Evolutionary conservation across 2,329 filamentous ascomycete species (phyloP).

Genomic region (Monosporascus sp.): DNA sequence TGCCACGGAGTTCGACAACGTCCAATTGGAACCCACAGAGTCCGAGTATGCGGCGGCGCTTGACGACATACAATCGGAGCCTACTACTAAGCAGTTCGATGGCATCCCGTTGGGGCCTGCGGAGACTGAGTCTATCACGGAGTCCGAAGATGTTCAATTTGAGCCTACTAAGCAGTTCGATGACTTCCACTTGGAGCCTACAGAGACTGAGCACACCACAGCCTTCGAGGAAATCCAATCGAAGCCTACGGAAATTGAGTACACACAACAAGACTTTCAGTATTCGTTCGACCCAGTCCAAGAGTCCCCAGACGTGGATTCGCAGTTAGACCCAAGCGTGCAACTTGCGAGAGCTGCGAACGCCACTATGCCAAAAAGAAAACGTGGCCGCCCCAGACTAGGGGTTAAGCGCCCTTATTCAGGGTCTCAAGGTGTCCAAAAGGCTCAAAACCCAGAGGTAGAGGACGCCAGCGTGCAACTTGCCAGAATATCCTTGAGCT

Average conservation of each 20-base stretch:
- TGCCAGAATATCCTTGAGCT: constrained; percentile 20
- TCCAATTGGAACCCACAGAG: background rate
- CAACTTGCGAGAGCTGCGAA: constrained; percentile 21
- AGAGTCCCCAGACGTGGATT: constrained; percentile 6
- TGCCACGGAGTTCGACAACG: background rate
- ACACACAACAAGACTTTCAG: constrained; percentile 3
- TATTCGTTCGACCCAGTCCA: constrained; percentile 4
- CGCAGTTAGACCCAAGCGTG: constrained; percentile 16
- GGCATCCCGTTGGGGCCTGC: no score
- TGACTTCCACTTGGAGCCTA: background rate
- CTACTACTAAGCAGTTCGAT: no score
- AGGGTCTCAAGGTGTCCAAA: constrained; percentile 5
- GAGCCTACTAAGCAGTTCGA: no score
- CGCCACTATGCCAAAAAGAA: constrained; percentile 9
- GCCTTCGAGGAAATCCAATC: background rate
- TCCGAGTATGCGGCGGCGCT: background rate
- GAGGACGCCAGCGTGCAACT: constrained; percentile 21
- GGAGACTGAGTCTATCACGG: no score
- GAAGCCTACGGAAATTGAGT: constrained; percentile 2
- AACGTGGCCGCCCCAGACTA: constrained; percentile 6
- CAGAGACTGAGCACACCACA: constrained; percentile 1
- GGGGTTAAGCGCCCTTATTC: constrained; percentile 5
- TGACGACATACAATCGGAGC: background rate
- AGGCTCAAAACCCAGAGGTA: constrained; percentile 7
- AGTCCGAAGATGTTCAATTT: no score